Evolutionary conservation across 495 filamentous ascomycete genomes (phyloP).

Genomic region (Rusavskia elegans): DNA sequence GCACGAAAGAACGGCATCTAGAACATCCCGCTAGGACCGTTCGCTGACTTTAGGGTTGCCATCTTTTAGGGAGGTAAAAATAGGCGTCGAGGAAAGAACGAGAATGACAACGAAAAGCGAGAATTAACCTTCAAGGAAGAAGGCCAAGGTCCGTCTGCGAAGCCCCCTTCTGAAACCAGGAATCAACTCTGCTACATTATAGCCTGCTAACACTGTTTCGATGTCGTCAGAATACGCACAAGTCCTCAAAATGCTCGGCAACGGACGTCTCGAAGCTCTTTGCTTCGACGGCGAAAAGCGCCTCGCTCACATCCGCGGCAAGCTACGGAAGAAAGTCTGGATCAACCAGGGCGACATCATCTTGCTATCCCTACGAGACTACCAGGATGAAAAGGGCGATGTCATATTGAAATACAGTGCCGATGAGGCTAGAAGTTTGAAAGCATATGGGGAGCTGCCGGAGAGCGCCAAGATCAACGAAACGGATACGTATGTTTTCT

Average conservation of each 20-base stretch:
- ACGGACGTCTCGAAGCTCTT: conserved; percentile 88
- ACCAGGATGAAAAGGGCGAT: conserved; percentile 97
- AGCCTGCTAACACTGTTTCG: background rate
- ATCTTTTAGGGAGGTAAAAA: conserved; percentile 87
- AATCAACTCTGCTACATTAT: background rate
- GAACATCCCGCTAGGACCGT: conserved; percentile 5
- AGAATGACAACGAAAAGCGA: conserved; percentile 99
- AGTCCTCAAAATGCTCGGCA: conserved; percentile 96
- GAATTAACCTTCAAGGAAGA: conserved; percentile 98
- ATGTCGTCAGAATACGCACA: conserved; percentile 73
- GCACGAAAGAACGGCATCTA: too few species aligned
- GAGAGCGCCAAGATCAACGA: conserved; percentile 99
- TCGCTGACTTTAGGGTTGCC: background rate
- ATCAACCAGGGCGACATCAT: conserved; percentile 99
- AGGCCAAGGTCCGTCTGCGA: conserved; percentile 52
- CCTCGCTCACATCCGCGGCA: conserved; percentile 77
- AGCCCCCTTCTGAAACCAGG: background rate
- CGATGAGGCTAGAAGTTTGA: conserved; percentile 87
- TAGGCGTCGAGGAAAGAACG: conserved; percentile 96
- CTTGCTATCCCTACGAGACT: conserved; percentile 88
- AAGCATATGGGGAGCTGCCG: conserved; percentile 92
- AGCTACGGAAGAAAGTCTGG: conserved; percentile 96
- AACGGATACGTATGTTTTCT: conserved; percentile 64
- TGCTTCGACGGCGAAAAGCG: conserved; percentile 93
- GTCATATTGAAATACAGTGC: conserved; percentile 98